Evolutionary conservation across 345 rosid species (phyloP).

Genomic region (Camelina sativa): DNA sequence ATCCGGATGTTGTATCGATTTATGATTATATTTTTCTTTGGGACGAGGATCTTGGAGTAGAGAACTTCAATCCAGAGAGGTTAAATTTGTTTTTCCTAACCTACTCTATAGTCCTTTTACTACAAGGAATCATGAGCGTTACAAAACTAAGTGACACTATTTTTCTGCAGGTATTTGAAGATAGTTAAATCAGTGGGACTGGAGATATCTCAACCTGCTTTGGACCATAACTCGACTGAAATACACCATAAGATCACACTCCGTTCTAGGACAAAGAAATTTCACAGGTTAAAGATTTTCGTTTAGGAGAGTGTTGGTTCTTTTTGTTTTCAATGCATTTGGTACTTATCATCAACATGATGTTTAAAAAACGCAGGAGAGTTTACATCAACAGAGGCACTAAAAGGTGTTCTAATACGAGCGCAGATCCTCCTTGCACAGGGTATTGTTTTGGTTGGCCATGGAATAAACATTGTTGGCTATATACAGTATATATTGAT

Average conservation of each 20-base stretch:
- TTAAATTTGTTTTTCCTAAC: constrained; percentile 6
- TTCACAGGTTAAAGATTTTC: constrained; percentile 61
- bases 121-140: background rate
- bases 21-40: constrained; percentile 96
- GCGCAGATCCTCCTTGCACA: constrained; percentile 95
- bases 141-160: background rate
- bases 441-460: constrained; percentile 58
- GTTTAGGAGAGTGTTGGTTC: background rate
- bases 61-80: constrained; percentile 81
- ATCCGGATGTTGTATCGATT: constrained; percentile 81
- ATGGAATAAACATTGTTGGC: background rate
- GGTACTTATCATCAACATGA: constrained; percentile 21
- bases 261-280: constrained; percentile 66
- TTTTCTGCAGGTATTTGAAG: constrained; percentile 63
- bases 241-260: constrained; percentile 94
- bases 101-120: background rate
- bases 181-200: constrained; percentile 81
- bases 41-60: constrained; percentile 98
- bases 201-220: constrained; percentile 98
- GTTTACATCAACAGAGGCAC: constrained; percentile 35
- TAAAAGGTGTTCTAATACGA: constrained; percentile 62
- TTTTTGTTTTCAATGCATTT: constrained; percentile 15
- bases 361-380: constrained; percentile 36
- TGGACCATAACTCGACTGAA: constrained; percentile 84
- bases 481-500: background rate